These are phyloP conservation scores for Metarhizium guizhouense DNA, from an alignment of 2,329 filamentous ascomycete genomes.

Conservation along the genomic window DNA sequence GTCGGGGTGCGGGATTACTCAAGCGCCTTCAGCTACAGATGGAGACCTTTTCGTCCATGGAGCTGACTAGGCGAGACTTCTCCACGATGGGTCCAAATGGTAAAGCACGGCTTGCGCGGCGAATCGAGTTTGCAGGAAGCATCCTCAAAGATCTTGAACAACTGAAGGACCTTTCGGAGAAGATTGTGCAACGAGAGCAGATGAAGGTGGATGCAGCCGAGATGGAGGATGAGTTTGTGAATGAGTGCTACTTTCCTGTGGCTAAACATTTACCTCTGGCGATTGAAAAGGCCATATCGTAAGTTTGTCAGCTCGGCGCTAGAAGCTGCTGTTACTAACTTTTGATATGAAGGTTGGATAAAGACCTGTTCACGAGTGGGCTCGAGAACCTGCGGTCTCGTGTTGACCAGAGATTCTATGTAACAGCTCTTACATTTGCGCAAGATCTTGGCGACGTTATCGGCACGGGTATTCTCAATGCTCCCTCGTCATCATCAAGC, in stretches of 20 bases:
- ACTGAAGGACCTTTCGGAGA: slow-evolving; percentile 60
- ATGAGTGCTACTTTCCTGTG: slow-evolving; percentile 88
- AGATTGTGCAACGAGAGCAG: slow-evolving; percentile 66
- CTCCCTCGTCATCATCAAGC: neutral
- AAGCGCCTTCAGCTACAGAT: slow-evolving; percentile 91
- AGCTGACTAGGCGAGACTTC: slow-evolving; percentile 91
- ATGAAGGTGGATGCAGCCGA: slow-evolving; percentile 70
- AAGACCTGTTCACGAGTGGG: slow-evolving; percentile 46
- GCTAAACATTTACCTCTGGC: slow-evolving; percentile 67
- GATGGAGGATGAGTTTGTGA: slow-evolving; percentile 69
- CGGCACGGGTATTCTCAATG: slow-evolving; percentile 37
- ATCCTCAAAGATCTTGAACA: slow-evolving; percentile 70
- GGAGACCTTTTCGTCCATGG: slow-evolving; percentile 95
- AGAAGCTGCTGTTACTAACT: slow-evolving; percentile 20
- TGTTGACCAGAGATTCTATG: slow-evolving; percentile 49
- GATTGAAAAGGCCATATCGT: slow-evolving; percentile 73
- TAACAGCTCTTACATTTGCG: slow-evolving; percentile 47
- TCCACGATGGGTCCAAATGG: slow-evolving; percentile 87
- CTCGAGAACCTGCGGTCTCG: slow-evolving; percentile 40
- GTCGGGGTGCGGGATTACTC: slow-evolving; percentile 80
- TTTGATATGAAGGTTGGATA: slow-evolving; percentile 47
- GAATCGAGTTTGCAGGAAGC: slow-evolving; percentile 79
- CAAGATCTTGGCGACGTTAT: slow-evolving; percentile 48
- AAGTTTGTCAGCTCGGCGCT: slow-evolving; percentile 35
- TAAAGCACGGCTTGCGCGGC: slow-evolving; percentile 63